Conservation (phyloP, 345 rosid genomes). For the Eucalyptus dawsonii region DNA sequence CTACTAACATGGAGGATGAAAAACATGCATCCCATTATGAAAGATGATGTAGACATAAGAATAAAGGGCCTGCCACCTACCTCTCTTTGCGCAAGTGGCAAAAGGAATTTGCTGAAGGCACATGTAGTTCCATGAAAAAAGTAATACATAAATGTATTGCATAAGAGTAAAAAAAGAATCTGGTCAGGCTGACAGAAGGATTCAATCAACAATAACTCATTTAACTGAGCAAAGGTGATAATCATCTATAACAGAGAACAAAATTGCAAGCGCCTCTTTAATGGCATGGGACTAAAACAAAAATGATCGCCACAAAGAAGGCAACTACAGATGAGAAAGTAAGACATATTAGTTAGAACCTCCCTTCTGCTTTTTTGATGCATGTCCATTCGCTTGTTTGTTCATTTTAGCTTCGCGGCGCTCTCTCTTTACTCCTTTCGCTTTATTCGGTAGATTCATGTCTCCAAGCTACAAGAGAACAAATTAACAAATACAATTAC, state of each 20-base stretch:
- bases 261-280: not conserved
- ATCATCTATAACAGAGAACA: not conserved
- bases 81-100: not conserved
- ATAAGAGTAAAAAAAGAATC: not conserved
- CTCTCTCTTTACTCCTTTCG: conserved; percentile 94
- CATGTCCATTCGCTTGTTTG: conserved; percentile 7
- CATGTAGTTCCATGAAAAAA: not conserved
- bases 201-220: not conserved
- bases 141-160: not conserved
- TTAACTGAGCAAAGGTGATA: not conserved
- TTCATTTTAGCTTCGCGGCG: conserved; percentile 67
- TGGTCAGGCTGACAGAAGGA: not conserved
- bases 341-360: conserved; percentile 14
- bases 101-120: not conserved
- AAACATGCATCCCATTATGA: not conserved
- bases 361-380: conserved; percentile 56
- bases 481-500: not conserved
- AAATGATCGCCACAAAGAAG: not conserved
- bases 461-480: conserved; percentile 35
- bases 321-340: not conserved
- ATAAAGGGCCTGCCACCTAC: not conserved
- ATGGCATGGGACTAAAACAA: not conserved
- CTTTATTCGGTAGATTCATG: conserved; percentile 38
- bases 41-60: not conserved
- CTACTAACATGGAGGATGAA: not conserved